Conservation (phyloP, 2,329 filamentous ascomycete species). For the Parastagonospora avenae region DNA sequence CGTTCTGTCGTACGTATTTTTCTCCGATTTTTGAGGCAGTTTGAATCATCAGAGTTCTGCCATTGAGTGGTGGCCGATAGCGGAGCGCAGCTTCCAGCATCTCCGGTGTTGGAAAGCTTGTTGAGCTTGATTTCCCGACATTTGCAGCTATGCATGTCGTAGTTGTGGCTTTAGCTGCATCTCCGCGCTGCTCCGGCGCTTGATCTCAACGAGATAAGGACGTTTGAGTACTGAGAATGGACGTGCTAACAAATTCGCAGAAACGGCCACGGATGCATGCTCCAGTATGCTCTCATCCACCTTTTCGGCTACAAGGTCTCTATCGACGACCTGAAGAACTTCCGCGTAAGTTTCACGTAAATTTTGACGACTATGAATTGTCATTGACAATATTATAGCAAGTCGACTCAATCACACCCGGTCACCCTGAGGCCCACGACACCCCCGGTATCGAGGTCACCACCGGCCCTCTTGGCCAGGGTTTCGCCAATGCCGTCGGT, state of each 20-base stretch:
- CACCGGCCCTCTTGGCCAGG: constrained; percentile 95
- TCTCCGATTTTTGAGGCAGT: neutral
- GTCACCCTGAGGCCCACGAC: constrained; percentile 95
- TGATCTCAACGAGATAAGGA: constrained; percentile 1
- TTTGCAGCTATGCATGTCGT: neutral
- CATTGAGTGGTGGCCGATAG: constrained; percentile 2
- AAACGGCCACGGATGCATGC: constrained; percentile 99
- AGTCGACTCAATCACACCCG: constrained; percentile 83
- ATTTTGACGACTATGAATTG: constrained; percentile 54
- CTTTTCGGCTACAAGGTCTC: constrained; percentile 87
- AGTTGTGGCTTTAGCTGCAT: constrained; percentile 1
- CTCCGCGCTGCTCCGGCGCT: constrained; percentile 21
- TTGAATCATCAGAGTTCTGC: neutral
- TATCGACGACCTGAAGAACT: constrained; percentile 91
- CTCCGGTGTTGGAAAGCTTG: constrained; percentile 9
- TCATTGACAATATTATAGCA: constrained; percentile 50
- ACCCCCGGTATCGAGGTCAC: constrained; percentile 97
- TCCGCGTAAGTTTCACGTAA: constrained; percentile 73
- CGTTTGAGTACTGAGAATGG: neutral
- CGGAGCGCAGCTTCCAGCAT: constrained; percentile 1
- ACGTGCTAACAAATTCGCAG: constrained; percentile 55
- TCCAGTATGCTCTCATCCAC: constrained; percentile 97
- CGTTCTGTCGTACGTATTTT: constrained; percentile 86
- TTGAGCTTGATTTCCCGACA: neutral
- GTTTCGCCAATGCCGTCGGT: constrained; percentile 96